These are phyloP conservation scores for Pseudoneurospora amorphoporcata DNA, from an alignment of 495 filamentous ascomycete species.

Conservation along the genomic window DNA sequence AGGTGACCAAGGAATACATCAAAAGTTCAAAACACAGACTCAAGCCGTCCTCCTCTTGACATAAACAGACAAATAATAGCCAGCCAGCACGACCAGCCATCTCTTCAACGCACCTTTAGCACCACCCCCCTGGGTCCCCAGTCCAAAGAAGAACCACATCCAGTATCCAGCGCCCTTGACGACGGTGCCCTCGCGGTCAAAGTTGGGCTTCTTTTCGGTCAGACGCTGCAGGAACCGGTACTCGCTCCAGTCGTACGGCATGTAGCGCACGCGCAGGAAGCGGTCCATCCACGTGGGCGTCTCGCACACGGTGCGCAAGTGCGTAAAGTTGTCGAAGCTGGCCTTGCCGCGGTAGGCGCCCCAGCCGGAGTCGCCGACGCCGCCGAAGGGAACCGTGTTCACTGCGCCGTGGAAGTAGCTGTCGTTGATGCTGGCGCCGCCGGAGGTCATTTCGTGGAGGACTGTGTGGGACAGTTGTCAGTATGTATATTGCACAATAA, in stretches of 20 bases:
- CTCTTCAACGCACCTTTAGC: slow-evolving; percentile 39
- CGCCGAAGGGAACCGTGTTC: slow-evolving; percentile 75
- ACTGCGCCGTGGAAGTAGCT: slow-evolving; percentile 68
- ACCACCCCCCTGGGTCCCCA: slow-evolving; percentile 32
- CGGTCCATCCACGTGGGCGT: slow-evolving; percentile 76
- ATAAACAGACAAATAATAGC: slow-evolving; percentile 9
- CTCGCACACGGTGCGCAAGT: slow-evolving; percentile 62
- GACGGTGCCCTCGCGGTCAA: slow-evolving; percentile 66
- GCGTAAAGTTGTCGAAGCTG: slow-evolving; percentile 77
- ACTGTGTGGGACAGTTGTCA: slow-evolving; percentile 31
- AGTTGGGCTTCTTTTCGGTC: slow-evolving; percentile 56
- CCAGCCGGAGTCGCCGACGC: slow-evolving; percentile 75
- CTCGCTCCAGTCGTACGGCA: slow-evolving; percentile 52
- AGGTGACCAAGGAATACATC: neutral
- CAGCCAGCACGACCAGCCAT: slow-evolving; percentile 33
- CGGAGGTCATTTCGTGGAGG: slow-evolving; percentile 56
- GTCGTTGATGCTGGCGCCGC: slow-evolving; percentile 75
- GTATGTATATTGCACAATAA: slow-evolving; percentile 5
- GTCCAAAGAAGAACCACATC: slow-evolving; percentile 30
- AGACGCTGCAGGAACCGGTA: slow-evolving; percentile 46
- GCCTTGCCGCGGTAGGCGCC: slow-evolving; percentile 77
- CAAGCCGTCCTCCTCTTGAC: neutral
- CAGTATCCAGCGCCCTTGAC: slow-evolving; percentile 40
- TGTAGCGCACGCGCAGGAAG: slow-evolving; percentile 67
- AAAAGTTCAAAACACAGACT: neutral